These are phyloP conservation scores for Oehlia diaphana DNA, from an alignment of 192 early-diverging fungal species.

Conservation along the genomic window DNA sequence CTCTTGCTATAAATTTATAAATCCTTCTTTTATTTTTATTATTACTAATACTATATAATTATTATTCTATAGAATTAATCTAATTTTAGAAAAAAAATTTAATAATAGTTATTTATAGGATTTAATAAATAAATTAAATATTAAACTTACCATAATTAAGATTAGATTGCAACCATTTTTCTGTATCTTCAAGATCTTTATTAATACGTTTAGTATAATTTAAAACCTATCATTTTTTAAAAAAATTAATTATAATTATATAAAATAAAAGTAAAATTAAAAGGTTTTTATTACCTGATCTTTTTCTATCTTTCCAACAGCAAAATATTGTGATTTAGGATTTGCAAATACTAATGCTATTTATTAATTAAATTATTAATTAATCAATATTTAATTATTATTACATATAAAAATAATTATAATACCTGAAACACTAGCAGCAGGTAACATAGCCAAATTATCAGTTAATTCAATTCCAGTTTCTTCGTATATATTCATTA, in stretches of 20 bases:
- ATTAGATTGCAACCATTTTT: constrained; percentile 43
- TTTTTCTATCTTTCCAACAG: constrained; percentile 90
- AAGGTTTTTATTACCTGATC: constrained; percentile 58
- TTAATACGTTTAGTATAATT: constrained; percentile 39
- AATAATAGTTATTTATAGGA: no score
- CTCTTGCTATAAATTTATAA: no score
- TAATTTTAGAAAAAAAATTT: no score
- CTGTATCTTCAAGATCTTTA: constrained; percentile 39
- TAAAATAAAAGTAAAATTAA: no score
- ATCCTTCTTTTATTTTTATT: no score
- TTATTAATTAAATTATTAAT: neutral
- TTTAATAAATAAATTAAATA: no score
- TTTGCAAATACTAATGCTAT: constrained; percentile 65
- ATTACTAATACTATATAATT: no score
- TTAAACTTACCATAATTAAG: constrained; percentile 38
- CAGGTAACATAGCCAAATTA: constrained; percentile 90
- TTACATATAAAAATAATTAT: constrained; percentile 37
- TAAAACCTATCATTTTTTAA: constrained; percentile 6
- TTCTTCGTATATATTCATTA: constrained; percentile 74
- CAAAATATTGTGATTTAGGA: constrained; percentile 85
- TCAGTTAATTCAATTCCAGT: constrained; percentile 92
- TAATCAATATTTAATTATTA: neutral
- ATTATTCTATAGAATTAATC: no score
- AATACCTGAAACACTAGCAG: constrained; percentile 81
- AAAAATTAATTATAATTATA: neutral